Evolutionary conservation across 2,329 filamentous ascomycete species (phyloP), one percentile per base, ranked within the genome.

Genomic region (Aplosporella prunicola): DNA sequence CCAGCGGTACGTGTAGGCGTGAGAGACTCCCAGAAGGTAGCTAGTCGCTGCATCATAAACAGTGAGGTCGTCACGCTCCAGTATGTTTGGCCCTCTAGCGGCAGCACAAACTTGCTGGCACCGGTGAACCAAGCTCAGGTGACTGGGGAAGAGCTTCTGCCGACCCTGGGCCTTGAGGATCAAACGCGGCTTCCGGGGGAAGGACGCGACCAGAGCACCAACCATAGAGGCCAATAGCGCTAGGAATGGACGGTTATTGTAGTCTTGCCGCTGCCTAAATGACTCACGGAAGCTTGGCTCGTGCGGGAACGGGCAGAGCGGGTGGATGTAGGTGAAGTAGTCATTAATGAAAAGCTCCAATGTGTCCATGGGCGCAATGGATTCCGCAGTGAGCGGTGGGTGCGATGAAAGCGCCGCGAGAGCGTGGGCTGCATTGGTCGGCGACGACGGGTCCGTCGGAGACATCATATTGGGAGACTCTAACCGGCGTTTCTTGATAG

Each of bases 251-350:
- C 74, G 72, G 45, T 76, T 77, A 5, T 68, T 72, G 35, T 76
- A 67, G 52, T 86, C 81, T 50, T 82, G 74, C 22, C 82, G 69
- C 38, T 71, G 70, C 6, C 69, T 68, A 55, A 85, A 82, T 1
- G 76, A 76, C 43, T 76, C 71, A 15, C 81, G 72, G 55, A 88
- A 87, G 4, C 80, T 82, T 0, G 81, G 80, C 52, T 87, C 80
- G 56, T 88, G 82, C 0, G 82, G 82, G 40, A 88, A 87, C 0
- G 82, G 82, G 41, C 74, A 75, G 7, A 88, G 68, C 1, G 82
- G 82, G 48, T 87, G 80, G 36, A 87, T 80, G 54, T 86, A 86
- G 13, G 79, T 85, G 60, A 87, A 88, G 68, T 84, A 88, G 61
- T 88, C 82, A 55, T 87, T 80, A 40, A 88, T 73, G 11, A 87